phyloP scores from a whole-genome alignment of 2,329 filamentous ascomycete species.

The Aspergillus phoenicis region DNA sequence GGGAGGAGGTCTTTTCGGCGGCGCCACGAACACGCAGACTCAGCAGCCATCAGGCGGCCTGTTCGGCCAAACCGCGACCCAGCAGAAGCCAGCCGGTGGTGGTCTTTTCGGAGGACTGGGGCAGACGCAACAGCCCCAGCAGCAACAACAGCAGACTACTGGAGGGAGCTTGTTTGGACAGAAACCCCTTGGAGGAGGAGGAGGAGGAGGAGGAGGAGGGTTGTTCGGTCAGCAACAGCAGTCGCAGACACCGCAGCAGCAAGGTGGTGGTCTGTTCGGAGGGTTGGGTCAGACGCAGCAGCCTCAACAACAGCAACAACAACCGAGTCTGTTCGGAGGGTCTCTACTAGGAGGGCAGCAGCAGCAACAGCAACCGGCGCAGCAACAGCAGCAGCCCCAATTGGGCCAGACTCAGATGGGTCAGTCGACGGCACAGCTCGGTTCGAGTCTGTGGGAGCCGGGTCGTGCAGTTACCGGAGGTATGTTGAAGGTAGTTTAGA shows the following conservation, averaged over 20 bases:
- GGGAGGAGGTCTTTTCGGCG: slow-evolving; percentile 31
- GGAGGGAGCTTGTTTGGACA: background rate
- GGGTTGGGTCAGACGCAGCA: slow-evolving; percentile 30
- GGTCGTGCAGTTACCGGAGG: slow-evolving; percentile 47
- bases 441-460: slow-evolving; percentile 48
- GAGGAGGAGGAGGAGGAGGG: background rate
- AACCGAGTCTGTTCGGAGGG: slow-evolving; percentile 31
- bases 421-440: slow-evolving; percentile 40
- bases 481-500: slow-evolving; percentile 25
- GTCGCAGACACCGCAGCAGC: slow-evolving; percentile 33
- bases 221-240: slow-evolving; percentile 5
- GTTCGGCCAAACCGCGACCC: slow-evolving; percentile 34
- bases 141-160: slow-evolving; percentile 29
- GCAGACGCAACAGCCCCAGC: slow-evolving; percentile 24
- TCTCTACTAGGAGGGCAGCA: slow-evolving; percentile 29
- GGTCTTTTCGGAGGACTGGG: slow-evolving; percentile 29
- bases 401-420: slow-evolving; percentile 30
- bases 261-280: slow-evolving; percentile 47
- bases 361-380: slow-evolving; percentile 31
- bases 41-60: slow-evolving; percentile 38
- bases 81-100: slow-evolving; percentile 30
- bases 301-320: slow-evolving; percentile 44
- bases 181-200: background rate
- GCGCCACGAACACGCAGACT: slow-evolving; percentile 21
- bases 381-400: slow-evolving; percentile 34